phyloP scores from a whole-genome alignment of 805 yeast species.

The Wickerhamiella kurtzmanii region DNA sequence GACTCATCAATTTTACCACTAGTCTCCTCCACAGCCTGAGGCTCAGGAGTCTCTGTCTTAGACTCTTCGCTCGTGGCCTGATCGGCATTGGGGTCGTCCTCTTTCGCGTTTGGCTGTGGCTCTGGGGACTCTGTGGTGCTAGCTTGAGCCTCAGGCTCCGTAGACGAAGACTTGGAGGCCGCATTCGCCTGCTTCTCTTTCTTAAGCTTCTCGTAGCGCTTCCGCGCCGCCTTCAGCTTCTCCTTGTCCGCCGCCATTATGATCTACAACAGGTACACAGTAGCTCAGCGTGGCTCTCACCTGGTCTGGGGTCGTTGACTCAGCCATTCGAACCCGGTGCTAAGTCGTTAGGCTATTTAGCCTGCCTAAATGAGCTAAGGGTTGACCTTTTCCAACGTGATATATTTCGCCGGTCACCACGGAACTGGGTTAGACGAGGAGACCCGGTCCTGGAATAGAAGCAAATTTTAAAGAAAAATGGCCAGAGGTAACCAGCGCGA shows the following conservation, averaged over 20 bases:
- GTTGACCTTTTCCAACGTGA: neutral
- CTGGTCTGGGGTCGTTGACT: neutral
- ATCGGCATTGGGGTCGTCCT: slow-evolving; percentile 2
- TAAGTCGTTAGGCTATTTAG: neutral
- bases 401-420: neutral
- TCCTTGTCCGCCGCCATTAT: slow-evolving; percentile 23
- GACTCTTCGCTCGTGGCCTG: neutral
- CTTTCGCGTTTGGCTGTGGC: slow-evolving; percentile 1
- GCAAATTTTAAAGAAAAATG: slow-evolving; percentile 35
- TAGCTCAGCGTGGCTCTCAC: too few relatives aligned
- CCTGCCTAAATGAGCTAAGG: neutral
- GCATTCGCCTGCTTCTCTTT: slow-evolving; percentile 39
- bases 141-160: slow-evolving; percentile 9
- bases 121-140: slow-evolving; percentile 6
- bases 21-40: too few relatives aligned
- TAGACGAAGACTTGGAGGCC: slow-evolving; percentile 9
- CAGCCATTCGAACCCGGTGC: neutral
- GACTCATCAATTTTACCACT: too few relatives aligned
- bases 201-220: slow-evolving; percentile 58
- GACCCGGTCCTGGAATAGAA: neutral
- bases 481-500: slow-evolving; percentile 97
- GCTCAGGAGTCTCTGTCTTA: too few relatives aligned
- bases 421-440: too few relatives aligned
- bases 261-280: neutral
- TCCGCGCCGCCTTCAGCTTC: slow-evolving; percentile 60